Conservation (phyloP, 2,329 filamentous ascomycete species). For the Diaporthe eres region DNA sequence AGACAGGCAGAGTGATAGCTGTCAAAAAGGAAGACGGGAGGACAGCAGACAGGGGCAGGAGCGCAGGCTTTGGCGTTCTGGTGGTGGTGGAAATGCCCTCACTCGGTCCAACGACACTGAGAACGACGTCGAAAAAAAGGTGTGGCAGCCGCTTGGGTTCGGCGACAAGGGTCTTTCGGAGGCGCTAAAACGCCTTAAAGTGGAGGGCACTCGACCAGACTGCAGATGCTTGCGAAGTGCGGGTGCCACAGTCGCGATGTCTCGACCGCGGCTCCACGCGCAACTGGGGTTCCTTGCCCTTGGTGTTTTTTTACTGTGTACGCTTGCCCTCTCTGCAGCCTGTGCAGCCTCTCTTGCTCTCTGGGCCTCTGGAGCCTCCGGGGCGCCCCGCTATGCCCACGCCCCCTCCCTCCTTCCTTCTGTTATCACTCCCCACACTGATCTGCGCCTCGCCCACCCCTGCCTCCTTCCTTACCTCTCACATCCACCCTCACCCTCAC, state of each 20-base stretch:
- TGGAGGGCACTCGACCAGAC: conserved; percentile 30
- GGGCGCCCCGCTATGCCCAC: not conserved
- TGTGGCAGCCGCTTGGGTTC: conserved; percentile 35
- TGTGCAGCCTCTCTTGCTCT: not conserved
- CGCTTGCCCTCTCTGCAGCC: not conserved
- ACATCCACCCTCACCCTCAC: conserved; percentile 5
- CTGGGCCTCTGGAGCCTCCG: not conserved
- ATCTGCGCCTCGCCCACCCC: conserved; percentile 18
- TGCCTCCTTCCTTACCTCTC: conserved; percentile 15
- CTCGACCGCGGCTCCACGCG: conserved; percentile 36
- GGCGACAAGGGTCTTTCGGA: conserved; percentile 39
- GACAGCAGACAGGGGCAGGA: conserved; percentile 5
- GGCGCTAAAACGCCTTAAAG: conserved; percentile 36
- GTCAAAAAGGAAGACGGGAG: conserved; percentile 25
- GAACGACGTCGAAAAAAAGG: conserved; percentile 35
- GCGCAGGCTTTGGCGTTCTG: not conserved
- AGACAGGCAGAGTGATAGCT: conserved; percentile 29
- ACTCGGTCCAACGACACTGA: not conserved
- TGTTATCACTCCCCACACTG: not conserved
- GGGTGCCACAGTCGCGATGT: conserved; percentile 27
- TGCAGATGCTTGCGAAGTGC: conserved; percentile 33
- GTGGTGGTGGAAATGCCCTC: conserved; percentile 10
- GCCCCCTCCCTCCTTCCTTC: not conserved
- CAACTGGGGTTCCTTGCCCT: conserved; percentile 33
- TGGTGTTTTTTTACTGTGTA: conserved; percentile 28